Evolutionary conservation across 768 basidiomycete genomes (phyloP), one percentile per base, ranked within the genome.

Genomic region (Serpula lacrymans): DNA sequence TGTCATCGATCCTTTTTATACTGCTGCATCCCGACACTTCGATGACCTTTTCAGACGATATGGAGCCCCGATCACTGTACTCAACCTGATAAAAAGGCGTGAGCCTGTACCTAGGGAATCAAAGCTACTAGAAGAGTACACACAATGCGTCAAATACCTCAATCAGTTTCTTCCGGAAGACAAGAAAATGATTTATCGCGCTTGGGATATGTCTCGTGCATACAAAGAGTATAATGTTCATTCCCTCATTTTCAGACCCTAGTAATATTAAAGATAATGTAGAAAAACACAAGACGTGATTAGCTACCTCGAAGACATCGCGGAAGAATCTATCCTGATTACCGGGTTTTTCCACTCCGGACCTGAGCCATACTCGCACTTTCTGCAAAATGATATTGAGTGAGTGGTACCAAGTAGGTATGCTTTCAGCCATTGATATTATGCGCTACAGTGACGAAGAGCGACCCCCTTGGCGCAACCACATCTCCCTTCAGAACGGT

Each of bases 291-390:
- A 92, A 57, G 95, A 97, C 53, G 93, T 97, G 8, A 96, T 96
- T 50, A 88, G 90, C 44, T 91, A 93, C 42, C 70, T 97, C 23
- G 92, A 96, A 57, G 94, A 97, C 49, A 77, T 95, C 32, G 96
- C 94, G 0, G 92, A 98, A 57, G 91, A 96, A 56, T 84, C 84
- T 1, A 84, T 98, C 42, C 82, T 88, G 54, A 79, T 81, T 66
- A 97, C 95, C 0, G 79, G 86, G 4, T 95, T 98, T 68, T 99
- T 98, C 64, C 96, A 98, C 59, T 87, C 93, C 2, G 94, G 94
- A 2, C 72, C 85, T 0, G 89, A 93, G 51, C 89, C 91, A 0
- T 83, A 80, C 55, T 82, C 81, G 10, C 88, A 92, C 52, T 74
- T 62, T 48, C 57, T 84, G 24, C 72, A 75, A 51, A 69, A 64